Conservation (phyloP, 2,329 filamentous ascomycete species). For the Helotiales sp. region DNA sequence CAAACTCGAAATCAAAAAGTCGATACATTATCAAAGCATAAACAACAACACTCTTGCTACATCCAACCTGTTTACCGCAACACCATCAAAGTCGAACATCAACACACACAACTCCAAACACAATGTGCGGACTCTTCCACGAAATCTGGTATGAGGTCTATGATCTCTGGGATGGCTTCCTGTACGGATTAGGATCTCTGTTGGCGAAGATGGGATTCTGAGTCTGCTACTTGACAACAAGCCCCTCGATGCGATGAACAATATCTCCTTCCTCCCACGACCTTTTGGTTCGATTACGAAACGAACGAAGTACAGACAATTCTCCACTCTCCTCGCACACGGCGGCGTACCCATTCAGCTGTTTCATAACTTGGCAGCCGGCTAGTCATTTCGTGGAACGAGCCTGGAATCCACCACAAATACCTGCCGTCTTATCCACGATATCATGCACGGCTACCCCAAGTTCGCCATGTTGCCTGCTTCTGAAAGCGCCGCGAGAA, state of each 20-base stretch:
- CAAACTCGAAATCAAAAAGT: too few relatives aligned
- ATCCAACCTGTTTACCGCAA: neutral
- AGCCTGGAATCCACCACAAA: neutral
- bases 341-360: too few relatives aligned
- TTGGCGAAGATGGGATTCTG: conserved; percentile 15
- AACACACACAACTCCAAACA: neutral
- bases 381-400: neutral
- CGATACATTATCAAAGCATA: too few relatives aligned
- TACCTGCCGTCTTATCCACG: neutral
- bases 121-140: conserved; percentile 25
- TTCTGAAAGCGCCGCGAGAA: neutral
- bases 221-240: neutral
- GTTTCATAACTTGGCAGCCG: neutral
- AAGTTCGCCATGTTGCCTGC: neutral
- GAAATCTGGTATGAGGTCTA: conserved; percentile 26
- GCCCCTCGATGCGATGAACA: neutral
- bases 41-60: neutral
- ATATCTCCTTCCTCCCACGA: neutral
- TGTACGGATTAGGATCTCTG: conserved; percentile 19
- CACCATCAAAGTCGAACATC: neutral
- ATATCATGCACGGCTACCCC: neutral
- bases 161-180: conserved; percentile 28
- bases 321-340: neutral
- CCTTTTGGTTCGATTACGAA: too few relatives aligned
- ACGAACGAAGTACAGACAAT: neutral